These are phyloP conservation scores for Pseudonitzschia multistriata DNA, from an alignment of 108 stramenopile genomes.

Conservation along the genomic window DNA sequence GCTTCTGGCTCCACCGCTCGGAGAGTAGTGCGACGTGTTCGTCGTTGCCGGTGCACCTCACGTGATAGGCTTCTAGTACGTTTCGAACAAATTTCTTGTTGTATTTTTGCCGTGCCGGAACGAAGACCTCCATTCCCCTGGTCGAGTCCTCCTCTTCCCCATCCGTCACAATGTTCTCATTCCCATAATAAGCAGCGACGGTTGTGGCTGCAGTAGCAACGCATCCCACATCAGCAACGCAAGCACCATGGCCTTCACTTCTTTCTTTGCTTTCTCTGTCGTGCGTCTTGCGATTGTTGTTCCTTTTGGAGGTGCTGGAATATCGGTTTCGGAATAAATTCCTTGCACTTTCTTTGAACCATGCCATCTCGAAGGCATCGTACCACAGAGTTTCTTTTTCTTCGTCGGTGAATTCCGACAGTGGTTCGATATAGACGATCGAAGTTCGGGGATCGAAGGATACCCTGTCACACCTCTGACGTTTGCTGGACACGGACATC, in stretches of 20 bases:
- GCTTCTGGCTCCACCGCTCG: constrained; percentile 22
- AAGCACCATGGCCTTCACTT: too few relatives aligned
- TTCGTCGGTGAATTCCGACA: constrained; percentile 12
- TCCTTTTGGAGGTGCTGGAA: background rate
- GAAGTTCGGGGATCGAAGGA: constrained; percentile 8
- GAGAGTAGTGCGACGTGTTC: constrained; percentile 25
- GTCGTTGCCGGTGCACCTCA: background rate
- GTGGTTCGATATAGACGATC: constrained; percentile 19
- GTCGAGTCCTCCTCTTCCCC: constrained; percentile 7
- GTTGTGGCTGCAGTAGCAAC: too few relatives aligned
- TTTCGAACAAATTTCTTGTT: constrained; percentile 20
- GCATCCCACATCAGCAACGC: too few relatives aligned
- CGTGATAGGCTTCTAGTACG: constrained; percentile 20
- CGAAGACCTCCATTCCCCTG: constrained; percentile 34
- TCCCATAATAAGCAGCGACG: background rate
- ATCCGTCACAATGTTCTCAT: too few relatives aligned
- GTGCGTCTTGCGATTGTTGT: background rate
- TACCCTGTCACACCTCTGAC: background rate
- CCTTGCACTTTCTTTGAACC: constrained; percentile 17
- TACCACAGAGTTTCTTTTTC: constrained; percentile 22
- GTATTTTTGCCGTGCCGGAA: constrained; percentile 18
- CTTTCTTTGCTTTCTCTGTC: background rate
- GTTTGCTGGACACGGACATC: background rate
- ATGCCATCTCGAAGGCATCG: background rate
- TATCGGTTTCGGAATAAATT: constrained; percentile 5